phyloP scores from a whole-genome alignment of 768 basidiomycete species.

The Atractiella rhizophila region DNA sequence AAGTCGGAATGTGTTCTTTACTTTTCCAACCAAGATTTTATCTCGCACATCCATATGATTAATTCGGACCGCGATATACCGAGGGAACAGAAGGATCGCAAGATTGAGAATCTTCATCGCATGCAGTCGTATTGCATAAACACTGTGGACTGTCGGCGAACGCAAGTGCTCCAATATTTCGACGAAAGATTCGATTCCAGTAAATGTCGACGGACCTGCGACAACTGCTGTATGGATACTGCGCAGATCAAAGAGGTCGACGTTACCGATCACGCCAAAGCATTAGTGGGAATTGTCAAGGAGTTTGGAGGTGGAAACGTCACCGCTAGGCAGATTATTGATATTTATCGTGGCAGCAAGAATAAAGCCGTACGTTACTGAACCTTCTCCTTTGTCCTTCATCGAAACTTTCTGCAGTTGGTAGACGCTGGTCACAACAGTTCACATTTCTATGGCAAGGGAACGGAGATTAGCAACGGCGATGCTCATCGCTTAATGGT shows the following conservation, averaged over 20 bases:
- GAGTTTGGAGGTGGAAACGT: constrained; percentile 29
- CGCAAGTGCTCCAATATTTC: constrained; percentile 69
- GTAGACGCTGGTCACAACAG: no score
- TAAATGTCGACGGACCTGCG: constrained; percentile 52
- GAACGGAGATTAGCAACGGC: no score
- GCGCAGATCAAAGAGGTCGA: constrained; percentile 28
- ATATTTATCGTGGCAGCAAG: constrained; percentile 42
- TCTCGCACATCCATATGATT: constrained; percentile 27
- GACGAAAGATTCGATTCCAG: constrained; percentile 65
- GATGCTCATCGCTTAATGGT: no score
- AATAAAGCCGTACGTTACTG: constrained; percentile 15
- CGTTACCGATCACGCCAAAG: constrained; percentile 34
- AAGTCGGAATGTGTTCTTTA: constrained; percentile 64
- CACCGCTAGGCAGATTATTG: constrained; percentile 36
- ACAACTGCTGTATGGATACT: constrained; percentile 45
- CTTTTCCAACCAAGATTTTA: constrained; percentile 35
- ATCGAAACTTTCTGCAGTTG: no score
- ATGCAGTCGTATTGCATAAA: constrained; percentile 64
- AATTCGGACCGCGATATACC: constrained; percentile 21
- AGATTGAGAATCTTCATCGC: constrained; percentile 35
- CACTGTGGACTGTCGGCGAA: constrained; percentile 58
- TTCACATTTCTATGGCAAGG: no score
- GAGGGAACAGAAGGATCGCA: constrained; percentile 38
- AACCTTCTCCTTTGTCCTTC: no score
- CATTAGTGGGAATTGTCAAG: constrained; percentile 36